These are phyloP conservation scores for Paramecium octaurelia DNA, from an alignment of 73 alveolate species.

Conservation along the genomic window DNA sequence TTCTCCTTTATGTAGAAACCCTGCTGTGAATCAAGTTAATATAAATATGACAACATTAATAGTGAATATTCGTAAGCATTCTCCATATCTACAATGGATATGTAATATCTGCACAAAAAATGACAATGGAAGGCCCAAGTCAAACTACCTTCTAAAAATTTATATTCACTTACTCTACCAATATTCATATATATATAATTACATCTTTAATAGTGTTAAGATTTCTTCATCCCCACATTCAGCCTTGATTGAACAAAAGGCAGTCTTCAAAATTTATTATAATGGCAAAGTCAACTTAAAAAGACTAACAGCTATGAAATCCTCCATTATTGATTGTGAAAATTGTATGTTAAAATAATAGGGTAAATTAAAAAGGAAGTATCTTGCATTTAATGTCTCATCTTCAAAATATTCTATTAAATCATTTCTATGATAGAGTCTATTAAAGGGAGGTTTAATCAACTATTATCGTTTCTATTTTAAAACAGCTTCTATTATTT, in stretches of 20 bases:
- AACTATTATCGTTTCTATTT: neutral
- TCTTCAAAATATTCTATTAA: neutral
- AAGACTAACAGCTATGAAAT: neutral
- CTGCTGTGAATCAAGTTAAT: neutral
- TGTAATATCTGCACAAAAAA: conserved; percentile 11
- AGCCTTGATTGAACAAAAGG: neutral
- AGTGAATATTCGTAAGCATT: neutral
- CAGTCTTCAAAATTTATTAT: neutral
- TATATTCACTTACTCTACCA: neutral
- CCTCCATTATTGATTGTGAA: neutral
- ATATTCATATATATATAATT: neutral
- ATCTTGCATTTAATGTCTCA: neutral
- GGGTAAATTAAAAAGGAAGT: neutral
- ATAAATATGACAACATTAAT: neutral
- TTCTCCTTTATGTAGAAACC: neutral
- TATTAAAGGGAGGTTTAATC: neutral
- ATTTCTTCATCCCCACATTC: neutral
- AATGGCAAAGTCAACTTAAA: neutral
- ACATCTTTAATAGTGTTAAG: neutral
- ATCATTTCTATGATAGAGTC: neutral
- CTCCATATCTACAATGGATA: neutral
- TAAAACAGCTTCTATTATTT: neutral
- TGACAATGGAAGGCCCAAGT: neutral
- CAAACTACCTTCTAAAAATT: neutral
- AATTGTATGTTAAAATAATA: neutral